Conservation (phyloP, 225 moss, liverwort and hornwort genomes). For the Bryoerythrophyllum caledonicum region DNA sequence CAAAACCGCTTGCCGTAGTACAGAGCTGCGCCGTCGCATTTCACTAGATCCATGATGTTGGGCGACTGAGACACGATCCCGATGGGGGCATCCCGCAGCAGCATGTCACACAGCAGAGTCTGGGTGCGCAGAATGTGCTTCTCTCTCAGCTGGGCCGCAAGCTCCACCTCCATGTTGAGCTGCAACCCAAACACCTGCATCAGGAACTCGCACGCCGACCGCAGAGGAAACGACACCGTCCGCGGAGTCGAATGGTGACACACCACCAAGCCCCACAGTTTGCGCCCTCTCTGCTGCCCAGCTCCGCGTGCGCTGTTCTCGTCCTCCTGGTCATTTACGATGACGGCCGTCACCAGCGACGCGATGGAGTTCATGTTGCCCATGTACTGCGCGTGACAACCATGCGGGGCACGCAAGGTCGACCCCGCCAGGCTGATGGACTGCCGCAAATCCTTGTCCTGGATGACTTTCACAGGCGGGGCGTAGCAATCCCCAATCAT, state of each 20-base stretch:
- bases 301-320: slow-evolving; percentile 28
- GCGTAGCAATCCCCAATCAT: slow-evolving; percentile 68
- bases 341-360: slow-evolving; percentile 63
- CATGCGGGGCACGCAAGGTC: slow-evolving; percentile 60
- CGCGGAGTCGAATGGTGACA: slow-evolving; percentile 56
- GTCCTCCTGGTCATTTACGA: slow-evolving; percentile 58
- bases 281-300: slow-evolving; percentile 56
- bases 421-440: slow-evolving; percentile 55
- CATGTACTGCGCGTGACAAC: slow-evolving; percentile 70
- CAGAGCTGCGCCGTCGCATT: slow-evolving; percentile 58
- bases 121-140: slow-evolving; percentile 62
- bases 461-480: slow-evolving; percentile 56
- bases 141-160: slow-evolving; percentile 44
- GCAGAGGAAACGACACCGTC: slow-evolving; percentile 57
- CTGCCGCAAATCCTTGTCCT: slow-evolving; percentile 63
- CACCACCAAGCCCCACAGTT: slow-evolving; percentile 65
- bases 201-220: slow-evolving; percentile 64
- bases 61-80: slow-evolving; percentile 65
- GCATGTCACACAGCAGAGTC: slow-evolving; percentile 61
- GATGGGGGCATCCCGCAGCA: slow-evolving; percentile 66
- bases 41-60: slow-evolving; percentile 64
- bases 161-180: slow-evolving; percentile 62
- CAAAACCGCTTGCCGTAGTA: slow-evolving; percentile 63
- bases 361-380: slow-evolving; percentile 62
- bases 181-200: slow-evolving; percentile 65